Evolutionary conservation across 2,329 filamentous ascomycete species (phyloP), one percentile per base, ranked within the genome.

Genomic region (Cordyceps farinosa): DNA sequence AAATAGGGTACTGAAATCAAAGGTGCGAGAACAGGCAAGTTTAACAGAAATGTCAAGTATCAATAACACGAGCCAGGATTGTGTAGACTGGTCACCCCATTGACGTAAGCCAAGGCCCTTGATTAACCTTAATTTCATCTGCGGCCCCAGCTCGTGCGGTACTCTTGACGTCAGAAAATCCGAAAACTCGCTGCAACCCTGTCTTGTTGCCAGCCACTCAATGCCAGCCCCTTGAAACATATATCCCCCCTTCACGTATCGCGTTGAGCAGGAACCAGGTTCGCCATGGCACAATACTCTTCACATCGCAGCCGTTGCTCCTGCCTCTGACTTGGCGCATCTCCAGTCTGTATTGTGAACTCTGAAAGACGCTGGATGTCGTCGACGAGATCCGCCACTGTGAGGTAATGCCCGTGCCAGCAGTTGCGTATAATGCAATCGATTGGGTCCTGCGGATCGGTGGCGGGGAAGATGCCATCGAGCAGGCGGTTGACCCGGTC

Each of bases 361-460:
- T 32, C 56, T 13, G 22, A 42, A 42, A 59, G n/a, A 4, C 3
- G 13, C 29, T 52, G 27, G 40, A 67, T 64, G 34, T 67, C 64
- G 52, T 66, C 38, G 2, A 65, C 45, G 27, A 68, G 66, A 48
- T 67, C 65, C 8, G 64, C 48, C 10, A 61, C 36, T 3, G 3
- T 51, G 15, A 29, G 34, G 34, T 66, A 64, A 51, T 54, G 4
- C 45, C 66, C 61, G 27, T 61, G 51, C 67, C 65, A 68, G 47
- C 66, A 69, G 34, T 64, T 66, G 8, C 29, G 2, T 47, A 69
- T 68, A 22, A 69, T 66, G 32, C 30, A 29, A 36, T 69, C 66
- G 22, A 68, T 61, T 11, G 58, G 63, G 40, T 68, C 61, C 29
- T 57, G 11, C 10, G 57, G 34, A 40, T 66, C 45, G 22, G 29